A percentile compares a stretch with the other conserved stretches of the same genome.
These are phyloP conservation scores for Chlorella variabilis DNA, from an alignment of 163 green algal species.

Conservation along the genomic window DNA sequence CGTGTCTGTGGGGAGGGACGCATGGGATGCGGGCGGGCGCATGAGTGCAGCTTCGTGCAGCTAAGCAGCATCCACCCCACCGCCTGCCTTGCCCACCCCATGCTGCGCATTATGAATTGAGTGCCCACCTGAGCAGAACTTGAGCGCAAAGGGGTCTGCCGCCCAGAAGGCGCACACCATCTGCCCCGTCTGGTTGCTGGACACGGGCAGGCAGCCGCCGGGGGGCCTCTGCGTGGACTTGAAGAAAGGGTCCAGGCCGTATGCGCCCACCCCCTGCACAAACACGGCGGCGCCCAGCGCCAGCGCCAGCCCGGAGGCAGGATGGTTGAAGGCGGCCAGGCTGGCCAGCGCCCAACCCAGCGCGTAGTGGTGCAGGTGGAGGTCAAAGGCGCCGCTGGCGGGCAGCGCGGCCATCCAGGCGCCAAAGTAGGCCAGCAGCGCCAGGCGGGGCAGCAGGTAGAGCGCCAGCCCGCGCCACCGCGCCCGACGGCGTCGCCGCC, in stretches of 20 bases:
- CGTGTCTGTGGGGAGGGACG: too few species aligned
- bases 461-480: neutral
- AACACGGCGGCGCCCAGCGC: conserved; percentile 1
- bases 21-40: too few species aligned
- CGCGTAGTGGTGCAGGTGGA: conserved; percentile 36
- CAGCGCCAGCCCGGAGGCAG: conserved; percentile 11
- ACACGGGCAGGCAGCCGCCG: conserved; percentile 22
- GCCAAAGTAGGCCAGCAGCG: conserved; percentile 16
- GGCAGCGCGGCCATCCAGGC: conserved; percentile 10
- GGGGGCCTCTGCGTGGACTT: neutral
- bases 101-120: neutral
- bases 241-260: conserved; percentile 25
- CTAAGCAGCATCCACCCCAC: too few species aligned
- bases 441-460: conserved; percentile 25
- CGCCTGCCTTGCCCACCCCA: too few species aligned
- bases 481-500: neutral
- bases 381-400: neutral
- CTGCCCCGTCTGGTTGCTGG: conserved; percentile 13
- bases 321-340: conserved; percentile 31
- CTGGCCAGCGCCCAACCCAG: conserved; percentile 21
- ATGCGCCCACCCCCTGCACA: conserved; percentile 18
- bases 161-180: conserved; percentile 18
- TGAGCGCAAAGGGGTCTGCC: neutral
- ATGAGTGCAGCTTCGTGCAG: too few species aligned
- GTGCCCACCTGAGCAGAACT: neutral